phyloP scores from a whole-genome alignment of 164 flowering plant species.

The Vitis rotundifolia region DNA sequence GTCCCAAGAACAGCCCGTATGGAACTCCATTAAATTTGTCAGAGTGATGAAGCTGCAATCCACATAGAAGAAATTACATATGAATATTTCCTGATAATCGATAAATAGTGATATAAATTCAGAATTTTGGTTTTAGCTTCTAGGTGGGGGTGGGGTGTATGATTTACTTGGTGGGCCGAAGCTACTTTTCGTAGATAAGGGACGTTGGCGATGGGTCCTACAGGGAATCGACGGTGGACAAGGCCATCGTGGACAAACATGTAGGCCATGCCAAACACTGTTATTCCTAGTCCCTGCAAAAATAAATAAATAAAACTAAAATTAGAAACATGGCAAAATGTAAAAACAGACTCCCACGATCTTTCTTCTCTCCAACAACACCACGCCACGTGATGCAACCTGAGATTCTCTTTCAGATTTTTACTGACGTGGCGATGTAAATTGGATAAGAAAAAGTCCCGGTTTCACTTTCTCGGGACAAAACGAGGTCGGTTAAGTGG shows the following conservation, averaged over 20 bases:
- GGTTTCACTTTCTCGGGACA: too few species aligned
- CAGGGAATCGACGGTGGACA: slow-evolving; percentile 89
- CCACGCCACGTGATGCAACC: background rate
- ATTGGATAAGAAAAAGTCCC: background rate
- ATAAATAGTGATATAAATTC: background rate
- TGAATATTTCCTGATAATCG: background rate
- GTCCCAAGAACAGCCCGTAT: slow-evolving; percentile 92
- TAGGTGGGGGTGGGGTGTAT: background rate
- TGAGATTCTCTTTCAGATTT: too few species aligned
- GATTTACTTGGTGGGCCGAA: slow-evolving; percentile 81
- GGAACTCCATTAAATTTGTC: slow-evolving; percentile 89
- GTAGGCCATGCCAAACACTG: slow-evolving; percentile 94
- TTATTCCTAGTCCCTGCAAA: slow-evolving; percentile 82
- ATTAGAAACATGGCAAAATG: background rate
- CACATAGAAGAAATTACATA: slow-evolving; percentile 3
- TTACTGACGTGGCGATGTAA: background rate
- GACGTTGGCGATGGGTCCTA: slow-evolving; percentile 87
- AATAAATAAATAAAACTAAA: background rate
- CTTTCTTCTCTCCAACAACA: too few species aligned
- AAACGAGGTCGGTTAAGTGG: too few species aligned
- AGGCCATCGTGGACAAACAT: slow-evolving; percentile 97
- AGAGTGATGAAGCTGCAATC: slow-evolving; percentile 72
- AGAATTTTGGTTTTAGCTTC: background rate
- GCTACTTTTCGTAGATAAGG: slow-evolving; percentile 84
- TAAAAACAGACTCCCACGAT: background rate